phyloP scores from a whole-genome alignment of 805 yeast genomes.

The Saturnispora zaruensis region DNA sequence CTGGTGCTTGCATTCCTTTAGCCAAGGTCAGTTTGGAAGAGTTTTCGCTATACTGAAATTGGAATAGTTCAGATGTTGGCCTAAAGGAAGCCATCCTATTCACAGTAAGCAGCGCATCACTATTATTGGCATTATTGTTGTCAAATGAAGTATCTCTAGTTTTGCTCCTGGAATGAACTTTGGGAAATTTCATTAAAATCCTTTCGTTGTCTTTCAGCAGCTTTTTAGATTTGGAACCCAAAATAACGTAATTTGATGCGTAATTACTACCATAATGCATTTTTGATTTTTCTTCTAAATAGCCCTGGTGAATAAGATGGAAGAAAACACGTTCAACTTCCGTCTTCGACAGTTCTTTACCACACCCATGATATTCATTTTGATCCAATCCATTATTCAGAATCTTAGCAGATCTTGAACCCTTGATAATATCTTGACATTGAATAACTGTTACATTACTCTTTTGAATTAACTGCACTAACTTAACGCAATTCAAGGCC shows the following conservation, averaged over 20 bases:
- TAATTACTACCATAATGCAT: slow-evolving; percentile 65
- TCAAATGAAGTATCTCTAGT: background rate
- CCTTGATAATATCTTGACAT: slow-evolving; percentile 77
- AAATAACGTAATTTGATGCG: slow-evolving; percentile 63
- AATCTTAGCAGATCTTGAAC: slow-evolving; percentile 57
- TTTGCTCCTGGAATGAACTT: background rate
- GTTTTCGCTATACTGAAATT: background rate
- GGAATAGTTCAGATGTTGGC: slow-evolving; percentile 10
- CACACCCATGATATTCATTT: slow-evolving; percentile 60
- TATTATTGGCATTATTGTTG: background rate
- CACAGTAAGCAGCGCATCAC: slow-evolving; percentile 1
- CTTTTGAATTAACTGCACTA: slow-evolving; percentile 49
- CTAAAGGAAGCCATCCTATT: slow-evolving; percentile 7
- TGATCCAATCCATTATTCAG: slow-evolving; percentile 52
- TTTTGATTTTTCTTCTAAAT: slow-evolving; percentile 62
- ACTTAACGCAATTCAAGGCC: slow-evolving; percentile 48
- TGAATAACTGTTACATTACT: slow-evolving; percentile 66
- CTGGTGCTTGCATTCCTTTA: slow-evolving; percentile 15
- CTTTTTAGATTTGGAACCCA: slow-evolving; percentile 47
- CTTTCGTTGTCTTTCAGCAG: slow-evolving; percentile 34
- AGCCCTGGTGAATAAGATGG: slow-evolving; percentile 56
- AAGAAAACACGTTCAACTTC: slow-evolving; percentile 79
- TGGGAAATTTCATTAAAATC: slow-evolving; percentile 46
- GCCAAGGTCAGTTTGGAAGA: background rate
- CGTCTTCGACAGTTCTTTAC: slow-evolving; percentile 52